Evolutionary conservation across 2,329 filamentous ascomycete species (phyloP).

Genomic region (Ophiosphaerella narmari): DNA sequence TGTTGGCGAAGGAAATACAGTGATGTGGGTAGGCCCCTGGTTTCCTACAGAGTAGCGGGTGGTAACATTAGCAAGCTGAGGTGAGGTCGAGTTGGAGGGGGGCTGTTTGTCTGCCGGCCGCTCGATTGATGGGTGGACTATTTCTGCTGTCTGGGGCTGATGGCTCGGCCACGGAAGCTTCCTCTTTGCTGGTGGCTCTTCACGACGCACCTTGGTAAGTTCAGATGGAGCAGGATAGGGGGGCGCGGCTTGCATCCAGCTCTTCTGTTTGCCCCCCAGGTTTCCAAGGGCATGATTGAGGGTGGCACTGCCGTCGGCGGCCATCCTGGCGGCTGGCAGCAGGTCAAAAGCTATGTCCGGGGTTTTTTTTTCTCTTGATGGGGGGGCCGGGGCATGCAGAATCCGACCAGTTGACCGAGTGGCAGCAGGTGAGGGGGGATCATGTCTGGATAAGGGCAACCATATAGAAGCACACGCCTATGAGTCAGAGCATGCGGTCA

Average conservation of each 20-base stretch:
- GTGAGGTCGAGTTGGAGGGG: slow-evolving; percentile 41
- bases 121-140: slow-evolving; percentile 6
- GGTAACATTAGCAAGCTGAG: slow-evolving; percentile 37
- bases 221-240: neutral
- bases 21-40: slow-evolving; percentile 13
- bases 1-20: slow-evolving; percentile 64
- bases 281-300: slow-evolving; percentile 37
- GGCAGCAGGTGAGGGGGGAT: neutral
- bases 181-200: slow-evolving; percentile 6
- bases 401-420: slow-evolving; percentile 9
- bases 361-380: neutral
- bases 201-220: neutral
- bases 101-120: slow-evolving; percentile 23
- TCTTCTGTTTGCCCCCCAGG: slow-evolving; percentile 35
- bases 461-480: no score
- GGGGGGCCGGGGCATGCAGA: neutral
- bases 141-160: slow-evolving; percentile 2
- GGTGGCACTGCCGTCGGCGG: slow-evolving; percentile 8
- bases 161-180: neutral
- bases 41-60: slow-evolving; percentile 3
- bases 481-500: no score
- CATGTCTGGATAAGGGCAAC: neutral
- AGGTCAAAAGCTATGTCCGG: neutral
- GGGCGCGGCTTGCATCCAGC: slow-evolving; percentile 33
- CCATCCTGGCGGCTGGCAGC: slow-evolving; percentile 11